phyloP scores from a whole-genome alignment of 225 moss, liverwort and hornwort genomes.

The Ulota crispa region DNA sequence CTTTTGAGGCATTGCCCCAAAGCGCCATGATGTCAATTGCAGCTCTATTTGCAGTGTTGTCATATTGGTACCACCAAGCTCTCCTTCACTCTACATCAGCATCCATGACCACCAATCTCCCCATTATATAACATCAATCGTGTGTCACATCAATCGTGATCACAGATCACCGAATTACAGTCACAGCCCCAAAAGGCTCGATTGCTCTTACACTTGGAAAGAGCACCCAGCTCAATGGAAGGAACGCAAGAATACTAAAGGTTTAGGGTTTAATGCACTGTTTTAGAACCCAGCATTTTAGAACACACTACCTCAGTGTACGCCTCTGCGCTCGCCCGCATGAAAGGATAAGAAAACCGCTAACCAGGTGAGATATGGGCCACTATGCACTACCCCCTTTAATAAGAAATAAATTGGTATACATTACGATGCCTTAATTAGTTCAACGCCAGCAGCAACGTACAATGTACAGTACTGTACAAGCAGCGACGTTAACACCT shows the following conservation, averaged over 20 bases:
- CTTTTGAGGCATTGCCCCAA: not conserved
- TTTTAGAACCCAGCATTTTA: too few relatives aligned
- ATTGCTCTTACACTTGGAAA: not conserved
- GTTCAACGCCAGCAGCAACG: not conserved
- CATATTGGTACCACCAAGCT: not conserved
- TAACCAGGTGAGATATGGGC: too few relatives aligned
- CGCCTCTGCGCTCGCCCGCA: too few relatives aligned
- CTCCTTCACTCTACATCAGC: conserved; percentile 12
- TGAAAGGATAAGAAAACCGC: too few relatives aligned
- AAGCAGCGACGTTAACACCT: not conserved
- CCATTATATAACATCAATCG: too few relatives aligned
- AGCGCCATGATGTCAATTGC: not conserved
- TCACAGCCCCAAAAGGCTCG: not conserved
- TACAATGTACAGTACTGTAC: too few relatives aligned
- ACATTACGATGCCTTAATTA: not conserved
- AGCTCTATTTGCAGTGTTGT: not conserved
- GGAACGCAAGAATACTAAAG: not conserved
- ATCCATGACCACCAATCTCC: not conserved
- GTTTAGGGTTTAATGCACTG: not conserved
- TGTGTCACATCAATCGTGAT: not conserved
- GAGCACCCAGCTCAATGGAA: not conserved
- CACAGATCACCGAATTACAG: not conserved
- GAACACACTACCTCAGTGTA: too few relatives aligned
- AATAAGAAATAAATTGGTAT: too few relatives aligned
- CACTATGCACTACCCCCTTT: too few relatives aligned